A percentile compares a stretch with the other conserved stretches of the same genome.
phyloP scores from a whole-genome alignment of 176 grass and related monocot species.

The Oryza nivara region DNA sequence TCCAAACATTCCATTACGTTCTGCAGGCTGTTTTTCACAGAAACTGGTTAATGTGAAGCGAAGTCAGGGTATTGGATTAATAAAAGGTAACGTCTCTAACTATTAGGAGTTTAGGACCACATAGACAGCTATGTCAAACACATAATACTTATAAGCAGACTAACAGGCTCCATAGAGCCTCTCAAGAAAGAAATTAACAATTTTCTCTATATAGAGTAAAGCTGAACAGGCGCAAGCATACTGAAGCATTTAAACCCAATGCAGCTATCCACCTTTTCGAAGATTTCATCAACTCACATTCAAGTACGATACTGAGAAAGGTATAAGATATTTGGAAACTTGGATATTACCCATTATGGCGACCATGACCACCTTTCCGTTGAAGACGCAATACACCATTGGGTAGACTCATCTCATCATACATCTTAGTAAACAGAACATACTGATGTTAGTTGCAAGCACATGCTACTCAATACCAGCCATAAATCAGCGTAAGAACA shows the following conservation, averaged over 20 bases:
- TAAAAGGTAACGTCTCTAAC: slow-evolving; percentile 19
- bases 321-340: slow-evolving; percentile 25
- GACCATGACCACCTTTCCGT: slow-evolving; percentile 88
- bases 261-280: not conserved
- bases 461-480: slow-evolving; percentile 2
- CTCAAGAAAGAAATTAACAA: slow-evolving; percentile 16
- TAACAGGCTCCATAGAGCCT: slow-evolving; percentile 5
- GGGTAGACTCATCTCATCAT: slow-evolving; percentile 92
- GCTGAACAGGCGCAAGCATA: not conserved
- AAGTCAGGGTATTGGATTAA: slow-evolving; percentile 19
- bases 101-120: not conserved
- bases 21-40: slow-evolving; percentile 56
- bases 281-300: not conserved
- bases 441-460: slow-evolving; percentile 8
- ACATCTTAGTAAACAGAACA: slow-evolving; percentile 54
- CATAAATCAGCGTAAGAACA: slow-evolving; percentile 32
- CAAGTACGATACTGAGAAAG: not conserved
- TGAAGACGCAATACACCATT: slow-evolving; percentile 87
- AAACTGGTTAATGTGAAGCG: slow-evolving; percentile 26
- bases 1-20: slow-evolving; percentile 82
- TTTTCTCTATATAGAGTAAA: slow-evolving; percentile 4
- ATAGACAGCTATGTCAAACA: slow-evolving; percentile 4
- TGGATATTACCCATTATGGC: slow-evolving; percentile 81
- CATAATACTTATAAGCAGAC: slow-evolving; percentile 22
- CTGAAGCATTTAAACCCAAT: slow-evolving; percentile 11